phyloP scores from a whole-genome alignment of 345 rosid genomes.

The Euphorbia pulcherrima region DNA sequence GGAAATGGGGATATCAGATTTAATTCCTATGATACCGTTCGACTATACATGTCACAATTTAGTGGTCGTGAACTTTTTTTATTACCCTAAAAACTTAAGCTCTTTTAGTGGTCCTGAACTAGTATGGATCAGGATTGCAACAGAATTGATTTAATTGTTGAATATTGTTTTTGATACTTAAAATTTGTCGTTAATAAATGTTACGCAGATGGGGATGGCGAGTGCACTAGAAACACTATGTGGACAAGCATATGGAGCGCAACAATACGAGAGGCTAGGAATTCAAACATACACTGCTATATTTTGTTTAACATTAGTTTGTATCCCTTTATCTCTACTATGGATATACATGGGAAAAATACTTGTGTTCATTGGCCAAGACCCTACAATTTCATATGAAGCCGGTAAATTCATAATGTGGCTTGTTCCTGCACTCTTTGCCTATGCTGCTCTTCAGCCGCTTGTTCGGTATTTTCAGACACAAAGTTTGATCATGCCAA shows the following conservation, averaged over 20 bases:
- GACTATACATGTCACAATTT: too few relatives aligned
- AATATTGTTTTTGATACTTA: too few relatives aligned
- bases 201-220: slow-evolving; percentile 60
- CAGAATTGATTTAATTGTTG: not conserved
- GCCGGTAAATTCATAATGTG: slow-evolving; percentile 52
- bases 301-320: slow-evolving; percentile 37
- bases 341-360: slow-evolving; percentile 57
- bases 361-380: slow-evolving; percentile 51
- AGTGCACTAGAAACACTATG: slow-evolving; percentile 72
- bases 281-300: slow-evolving; percentile 55
- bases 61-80: too few relatives aligned
- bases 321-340: slow-evolving; percentile 49
- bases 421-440: slow-evolving; percentile 59
- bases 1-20: too few relatives aligned
- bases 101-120: too few relatives aligned
- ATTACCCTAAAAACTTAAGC: too few relatives aligned
- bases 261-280: slow-evolving; percentile 52
- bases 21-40: too few relatives aligned
- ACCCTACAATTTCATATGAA: slow-evolving; percentile 49
- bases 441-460: slow-evolving; percentile 54
- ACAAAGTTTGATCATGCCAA: slow-evolving; percentile 50
- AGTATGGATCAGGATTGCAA: too few relatives aligned
- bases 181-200: not conserved
- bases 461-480: slow-evolving; percentile 51
- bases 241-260: slow-evolving; percentile 82